These are phyloP conservation scores for Fusarium fracticaudum DNA, from an alignment of 2,329 filamentous ascomycete genomes.

Conservation along the genomic window DNA sequence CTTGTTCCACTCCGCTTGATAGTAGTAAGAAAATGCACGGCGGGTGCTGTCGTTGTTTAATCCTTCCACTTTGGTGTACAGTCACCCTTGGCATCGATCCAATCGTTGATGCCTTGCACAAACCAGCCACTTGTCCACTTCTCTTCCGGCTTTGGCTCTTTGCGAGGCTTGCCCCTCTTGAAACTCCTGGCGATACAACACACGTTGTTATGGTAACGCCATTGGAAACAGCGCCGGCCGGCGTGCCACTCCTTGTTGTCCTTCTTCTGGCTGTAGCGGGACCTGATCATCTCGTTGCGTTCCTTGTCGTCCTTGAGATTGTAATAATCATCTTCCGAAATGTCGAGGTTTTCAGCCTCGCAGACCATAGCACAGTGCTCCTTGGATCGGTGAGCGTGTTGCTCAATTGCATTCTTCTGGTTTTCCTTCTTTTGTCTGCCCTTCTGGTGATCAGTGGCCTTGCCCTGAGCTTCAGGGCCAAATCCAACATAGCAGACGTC, in stretches of 20 bases:
- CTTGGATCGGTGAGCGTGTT: slow-evolving; percentile 55
- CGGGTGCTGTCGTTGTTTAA: slow-evolving; percentile 4
- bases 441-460: slow-evolving; percentile 45
- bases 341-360: slow-evolving; percentile 50
- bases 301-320: slow-evolving; percentile 42
- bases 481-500: slow-evolving; percentile 57
- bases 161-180: slow-evolving; percentile 54
- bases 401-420: slow-evolving; percentile 55
- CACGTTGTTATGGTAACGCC: slow-evolving; percentile 55
- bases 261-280: slow-evolving; percentile 40
- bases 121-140: slow-evolving; percentile 58
- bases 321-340: slow-evolving; percentile 48
- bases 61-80: slow-evolving; percentile 55
- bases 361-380: slow-evolving; percentile 63
- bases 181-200: slow-evolving; percentile 57
- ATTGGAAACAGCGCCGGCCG: slow-evolving; percentile 57
- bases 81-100: slow-evolving; percentile 57
- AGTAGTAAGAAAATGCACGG: slow-evolving; percentile 2
- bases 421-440: slow-evolving; percentile 51
- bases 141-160: slow-evolving; percentile 44
- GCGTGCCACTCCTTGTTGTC: slow-evolving; percentile 41
- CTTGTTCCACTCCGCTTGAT: neutral
- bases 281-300: slow-evolving; percentile 42
- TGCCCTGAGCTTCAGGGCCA: slow-evolving; percentile 48
- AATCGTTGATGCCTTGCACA: slow-evolving; percentile 57